Evolutionary conservation across 352 stramenopile genomes (phyloP), one percentile per base, ranked within the genome.

Genomic region (Phytopythium litorale): DNA sequence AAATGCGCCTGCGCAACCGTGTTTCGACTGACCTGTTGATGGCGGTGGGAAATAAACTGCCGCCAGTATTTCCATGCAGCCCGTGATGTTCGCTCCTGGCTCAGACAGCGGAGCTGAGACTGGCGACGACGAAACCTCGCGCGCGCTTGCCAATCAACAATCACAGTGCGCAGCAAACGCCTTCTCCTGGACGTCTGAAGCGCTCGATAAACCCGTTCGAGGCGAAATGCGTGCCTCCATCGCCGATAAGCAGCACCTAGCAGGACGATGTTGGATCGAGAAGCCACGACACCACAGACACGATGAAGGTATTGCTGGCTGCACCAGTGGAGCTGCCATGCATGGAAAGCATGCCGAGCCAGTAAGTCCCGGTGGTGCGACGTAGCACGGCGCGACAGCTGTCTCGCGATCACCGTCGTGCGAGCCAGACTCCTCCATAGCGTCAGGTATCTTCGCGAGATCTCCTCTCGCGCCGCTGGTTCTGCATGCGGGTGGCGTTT

Each of bases 381-480:
- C 8, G 25, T 37, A 16, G 37, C 38, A 4, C 54, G 54, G 1
- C 54, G 38, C 23, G 54, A 28, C 9, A 60, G 23, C 12, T 23
- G 16, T n/a, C 54, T 60, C 23, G 23, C 21, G 4, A 60, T 37
- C n/a, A 30, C 15, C 3, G 38, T 40, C 23, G 38, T 23, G 11
- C 13, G 54, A 18, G 54, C 16, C 25, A 60, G 13, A 38, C 25
- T 23, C 15, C 38, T 49, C 54, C 54, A 60, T 16, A 60, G 28
- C 7, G 8, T 15, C 54, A 60, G 33, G 23, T 51, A 60, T 16
- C 49, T 60, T 13, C 19, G 23, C 38, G 54, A 37, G n/a, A 60
- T 60, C 21, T 19, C 25, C 23, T 38, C 21, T 35, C 38, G 37
- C 4, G 21, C 28, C 13, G 0, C n/a, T 28, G 35, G 21, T 38